Evolutionary conservation across 345 rosid genomes (phyloP), one percentile per base, ranked within the genome.

Genomic region (Euclidium syriacum): DNA sequence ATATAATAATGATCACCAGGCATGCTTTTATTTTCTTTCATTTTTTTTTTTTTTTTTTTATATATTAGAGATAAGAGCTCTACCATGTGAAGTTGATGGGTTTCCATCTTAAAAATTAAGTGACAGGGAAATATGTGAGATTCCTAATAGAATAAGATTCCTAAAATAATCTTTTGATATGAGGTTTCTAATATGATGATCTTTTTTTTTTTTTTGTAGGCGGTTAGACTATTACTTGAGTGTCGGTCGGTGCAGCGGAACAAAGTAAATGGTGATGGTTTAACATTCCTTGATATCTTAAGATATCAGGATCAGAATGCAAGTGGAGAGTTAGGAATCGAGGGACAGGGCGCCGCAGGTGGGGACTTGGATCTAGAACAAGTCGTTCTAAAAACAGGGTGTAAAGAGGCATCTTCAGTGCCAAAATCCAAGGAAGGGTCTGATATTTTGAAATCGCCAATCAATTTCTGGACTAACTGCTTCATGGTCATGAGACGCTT

Each of bases 1-100:
- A 26, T 65, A 23, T 30, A 46, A 9, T 3, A 62, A 51, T 62
- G 55, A 47, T 32, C 67, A 48, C 4, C 46, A 72, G 75, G 70
- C 49, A 55, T 46, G 64, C 3, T n/a, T 44, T 60, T 44, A 14
- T 9, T 23, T 14, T 60, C 15, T 10, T 40, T 26, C 15, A 22
- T 1, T 26, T 56, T 14, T 24, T 7, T 10, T 30, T 11, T 30
- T 1, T 6, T 9, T 6, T 29, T 29, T 29, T 9, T 29, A 9
- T 29, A 29, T 17, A 5, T 22, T 9, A 29, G n/a, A n/a, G n/a
- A n/a, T n/a, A n/a, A n/a, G n/a, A n/a, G 11, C 8, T 24, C 30
- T 51, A 16, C 27, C 9, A 14, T 16, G 20, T 15, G 36, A 26
- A 14, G 18, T 49, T 1, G 34, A 15, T 49, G 33, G 18, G 18